Evolutionary conservation across 768 basidiomycete genomes (phyloP), one percentile per base, ranked within the genome.

Genomic region (Agrocybe pediades): DNA sequence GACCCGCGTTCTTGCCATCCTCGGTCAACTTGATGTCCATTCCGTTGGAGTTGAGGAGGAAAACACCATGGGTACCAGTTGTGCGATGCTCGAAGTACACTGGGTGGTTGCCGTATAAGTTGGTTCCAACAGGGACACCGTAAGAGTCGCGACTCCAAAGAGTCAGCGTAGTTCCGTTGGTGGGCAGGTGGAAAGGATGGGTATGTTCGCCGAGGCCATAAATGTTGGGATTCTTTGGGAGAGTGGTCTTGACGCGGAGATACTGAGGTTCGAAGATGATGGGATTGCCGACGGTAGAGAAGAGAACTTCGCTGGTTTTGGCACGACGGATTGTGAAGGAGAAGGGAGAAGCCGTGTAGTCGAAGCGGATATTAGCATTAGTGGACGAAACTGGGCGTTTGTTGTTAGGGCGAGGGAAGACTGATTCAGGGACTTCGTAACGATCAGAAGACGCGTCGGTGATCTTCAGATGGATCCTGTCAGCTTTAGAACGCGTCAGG

Each of bases 131-230:
- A 0, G 84, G 79, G 16, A 87, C 71, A 27, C 84, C 82, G 55
- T 70, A 82, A 3, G 86, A 77, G 61, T 89, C 87, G 47, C 86
- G 79, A 23, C 80, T 81, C 86, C 87, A 89, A 11, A 88, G 54
- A 1, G 80, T 81, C 9, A 77, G 65, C 0, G 76, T 78, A n/a
- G 74, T 75, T 55, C 80, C 77, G 52, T 73, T 66, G 0, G 74
- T 69, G 6, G 75, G 67, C 21, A 89, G 78, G 19, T 79, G 81
- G 78, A 88, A 88, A 0, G 79, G 62, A 54, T 87, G 78, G 3
- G 83, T 82, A 64, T 87, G 85, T 59, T 88, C 87, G n/a, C 90
- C 89, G 8, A 91, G 75, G 2, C 90, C 90, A 63, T 89, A 90
- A 51, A 91, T 79, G 67, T 90, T 90, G 30, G 89, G 78, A 39